Base-by-base conservation (phyloP, 2,329 filamentous ascomycete genomes). In the Fusarium verticillioides region DNA sequence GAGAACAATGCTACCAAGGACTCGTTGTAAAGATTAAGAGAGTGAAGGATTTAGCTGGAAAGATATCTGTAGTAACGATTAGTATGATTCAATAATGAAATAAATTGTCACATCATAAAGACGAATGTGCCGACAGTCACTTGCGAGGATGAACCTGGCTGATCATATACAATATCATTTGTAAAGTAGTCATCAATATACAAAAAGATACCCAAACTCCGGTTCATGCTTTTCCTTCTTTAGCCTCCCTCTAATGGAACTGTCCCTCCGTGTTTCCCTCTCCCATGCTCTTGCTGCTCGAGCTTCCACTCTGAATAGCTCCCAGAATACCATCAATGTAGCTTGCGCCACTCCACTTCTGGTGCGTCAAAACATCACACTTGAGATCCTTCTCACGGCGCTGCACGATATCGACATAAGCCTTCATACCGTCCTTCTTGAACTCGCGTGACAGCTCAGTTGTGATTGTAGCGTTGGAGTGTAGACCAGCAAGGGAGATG, bases 341-440 rank as follows among this genome's bases (percentile, higher is more conserved):
- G 68, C 81, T 84, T 0, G 88, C 88, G 28, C 88, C 88, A 73
- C 88, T 90, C 93, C 93, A 95, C 81, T 96, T 97, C 86, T 98
- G 95, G 82, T 98, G 95, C 43, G 94, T 97, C 73, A 97, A 85
- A n/a, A 97, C 95, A 78, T 98, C 95, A 65, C 94, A 95, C 19
- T 93, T 93, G 3, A 96, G 84, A 74, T 97, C 95, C 87, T 97
- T 97, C 84, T 99, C 96, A 43, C 92, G 88, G 59, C 91, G 87
- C 83, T 99, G 96, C 43, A 99, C 92, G 2, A 98, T 85, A 66
- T 97, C 93, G n/a, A 98, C 96, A 79, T 99, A 99, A 2, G 96
- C 96, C 78, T 96, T 88, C 96, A 99, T 99, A 61, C 96, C 96
- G 62, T 98, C 93, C 19, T 91, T 89, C 85, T 94, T 97, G 86